phyloP scores from a whole-genome alignment of 2,329 filamentous ascomycete genomes.

The Monilinia laxa region DNA sequence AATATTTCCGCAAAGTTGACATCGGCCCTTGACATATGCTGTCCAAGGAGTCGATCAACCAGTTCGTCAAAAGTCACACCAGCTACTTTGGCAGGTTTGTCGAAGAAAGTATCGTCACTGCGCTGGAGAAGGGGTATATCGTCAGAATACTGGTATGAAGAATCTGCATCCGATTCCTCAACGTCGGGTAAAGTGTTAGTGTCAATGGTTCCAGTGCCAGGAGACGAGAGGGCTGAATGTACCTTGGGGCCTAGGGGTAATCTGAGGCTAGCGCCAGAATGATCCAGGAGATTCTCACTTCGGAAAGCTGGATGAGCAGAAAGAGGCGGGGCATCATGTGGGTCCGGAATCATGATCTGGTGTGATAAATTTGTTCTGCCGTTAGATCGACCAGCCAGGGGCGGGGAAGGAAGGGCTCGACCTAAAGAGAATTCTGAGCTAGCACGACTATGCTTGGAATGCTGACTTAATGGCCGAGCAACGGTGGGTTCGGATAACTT shows the following conservation, averaged over 20 bases:
- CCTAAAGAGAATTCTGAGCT: constrained; percentile 68
- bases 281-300: constrained; percentile 32
- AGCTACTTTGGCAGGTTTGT: constrained; percentile 50
- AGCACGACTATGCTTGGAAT: constrained; percentile 67
- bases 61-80: constrained; percentile 67
- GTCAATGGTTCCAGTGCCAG: constrained; percentile 26
- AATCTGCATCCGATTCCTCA: constrained; percentile 69
- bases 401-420: constrained; percentile 52
- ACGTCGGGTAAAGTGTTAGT: constrained; percentile 38
- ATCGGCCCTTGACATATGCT: constrained; percentile 83
- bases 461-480: constrained; percentile 56
- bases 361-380: constrained; percentile 39
- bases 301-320: constrained; percentile 40
- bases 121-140: constrained; percentile 66
- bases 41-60: constrained; percentile 81
- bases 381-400: constrained; percentile 41
- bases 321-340: constrained; percentile 37
- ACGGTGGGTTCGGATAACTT: constrained; percentile 50
- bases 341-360: constrained; percentile 36
- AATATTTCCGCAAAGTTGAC: constrained; percentile 87
- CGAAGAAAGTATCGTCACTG: constrained; percentile 61
- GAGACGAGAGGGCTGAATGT: constrained; percentile 31
- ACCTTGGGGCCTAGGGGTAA: constrained; percentile 24
- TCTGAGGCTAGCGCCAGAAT: constrained; percentile 28
- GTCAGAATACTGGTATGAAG: constrained; percentile 65